Conservation (phyloP, 345 rosid genomes). For the Turritis glabra region DNA sequence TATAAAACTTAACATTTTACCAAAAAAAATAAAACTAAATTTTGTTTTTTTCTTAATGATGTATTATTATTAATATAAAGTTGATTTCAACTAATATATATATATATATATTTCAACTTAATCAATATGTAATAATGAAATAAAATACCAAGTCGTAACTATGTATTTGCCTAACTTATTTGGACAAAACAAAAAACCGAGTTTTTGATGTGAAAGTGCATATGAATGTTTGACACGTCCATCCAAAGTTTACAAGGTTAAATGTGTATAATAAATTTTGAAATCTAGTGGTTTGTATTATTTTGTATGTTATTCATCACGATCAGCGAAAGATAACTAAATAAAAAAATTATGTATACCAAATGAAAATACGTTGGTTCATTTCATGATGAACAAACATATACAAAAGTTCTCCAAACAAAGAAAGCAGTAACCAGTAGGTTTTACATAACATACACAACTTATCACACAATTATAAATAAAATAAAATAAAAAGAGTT, state of each 20-base stretch:
- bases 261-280: neutral
- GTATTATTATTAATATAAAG: too few species aligned
- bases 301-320: neutral
- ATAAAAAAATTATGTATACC: neutral
- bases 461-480: neutral
- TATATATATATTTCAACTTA: too few species aligned
- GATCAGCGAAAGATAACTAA: neutral
- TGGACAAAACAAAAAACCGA: neutral
- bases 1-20: too few species aligned
- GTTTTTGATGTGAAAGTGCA: neutral
- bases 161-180: neutral
- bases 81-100: too few species aligned
- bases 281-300: neutral
- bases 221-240: neutral
- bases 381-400: slow-evolving; percentile 2
- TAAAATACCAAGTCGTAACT: neutral
- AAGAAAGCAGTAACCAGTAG: neutral
- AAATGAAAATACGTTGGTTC: neutral
- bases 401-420: neutral
- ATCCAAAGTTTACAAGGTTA: neutral
- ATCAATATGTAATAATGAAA: neutral
- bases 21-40: too few species aligned
- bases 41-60: too few species aligned
- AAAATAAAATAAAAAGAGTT: slow-evolving; percentile 4
- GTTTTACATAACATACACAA: slow-evolving; percentile 18